Base-by-base conservation (phyloP, 2,329 filamentous ascomycete genomes). In the Aquanectria penicillioides region DNA sequence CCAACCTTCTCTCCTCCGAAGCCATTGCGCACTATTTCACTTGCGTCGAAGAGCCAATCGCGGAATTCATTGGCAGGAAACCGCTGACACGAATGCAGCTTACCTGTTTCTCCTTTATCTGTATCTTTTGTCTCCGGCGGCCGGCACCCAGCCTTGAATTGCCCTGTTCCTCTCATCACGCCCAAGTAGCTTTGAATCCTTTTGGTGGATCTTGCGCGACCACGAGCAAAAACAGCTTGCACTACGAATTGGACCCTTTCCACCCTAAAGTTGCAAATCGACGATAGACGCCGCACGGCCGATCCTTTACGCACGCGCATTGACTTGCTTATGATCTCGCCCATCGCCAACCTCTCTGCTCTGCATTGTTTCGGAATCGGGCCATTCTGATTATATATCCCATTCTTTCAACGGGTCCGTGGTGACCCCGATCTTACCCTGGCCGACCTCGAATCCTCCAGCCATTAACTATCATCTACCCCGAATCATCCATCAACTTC, bases 231-330 rank as follows among this genome's bases (percentile, higher is more conserved):
- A 43, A 22, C 40, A 34, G 28, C 48, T 20, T 57, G 38, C 41
- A 58, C 51, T 11, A 51, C 57, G 49, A 59, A 56, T 50, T 46
- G 48, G 48, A 10, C 22, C 37, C 40, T 55, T 33, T n/a, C n/a
- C n/a, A n/a, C n/a, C n/a, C 11, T 34, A 25, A 41, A 40, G 18
- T 29, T 53, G 17, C 53, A 51, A 18, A 58, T 52, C 29, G 31
- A 51, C 46, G 23, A 44, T 28, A 55, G 33, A 33, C 41, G 28
- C 37, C 26, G 43, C 33, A 53, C 54, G 57, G 48, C 48, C 50
- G 54, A 61, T 55, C 38, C 36, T 31, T 48, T 38, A 47, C 13
- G 29, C 37, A 47, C 13, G 29, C 29, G 57, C 56, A 61, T 51
- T 60, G 53, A 62, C 53, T 59, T 56, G 50, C 11, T 20, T 18